phyloP scores from a whole-genome alignment of 1,284 basidiomycete species.

The Boletus smithii region DNA sequence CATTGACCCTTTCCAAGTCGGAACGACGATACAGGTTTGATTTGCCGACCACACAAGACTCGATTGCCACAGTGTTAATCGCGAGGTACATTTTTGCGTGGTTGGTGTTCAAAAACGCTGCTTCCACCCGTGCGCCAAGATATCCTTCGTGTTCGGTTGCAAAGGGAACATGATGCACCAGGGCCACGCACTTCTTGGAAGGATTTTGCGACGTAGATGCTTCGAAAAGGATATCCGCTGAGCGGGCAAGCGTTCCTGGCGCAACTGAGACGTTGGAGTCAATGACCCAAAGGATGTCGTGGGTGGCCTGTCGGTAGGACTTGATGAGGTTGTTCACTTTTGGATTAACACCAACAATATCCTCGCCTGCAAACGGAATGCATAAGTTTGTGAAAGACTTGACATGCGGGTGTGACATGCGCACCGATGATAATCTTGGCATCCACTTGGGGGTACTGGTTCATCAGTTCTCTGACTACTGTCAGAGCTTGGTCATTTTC shows the following conservation, averaged over 20 bases:
- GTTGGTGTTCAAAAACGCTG: conserved; percentile 93
- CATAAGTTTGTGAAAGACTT: conserved; percentile 5
- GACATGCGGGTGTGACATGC: conserved; percentile 26
- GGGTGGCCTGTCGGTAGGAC: conserved; percentile 73
- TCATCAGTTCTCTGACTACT: conserved; percentile 72
- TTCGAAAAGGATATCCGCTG: conserved; percentile 71
- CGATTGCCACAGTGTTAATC: conserved; percentile 83
- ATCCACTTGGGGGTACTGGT: conserved; percentile 71
- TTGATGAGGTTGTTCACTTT: conserved; percentile 96
- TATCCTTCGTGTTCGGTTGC: conserved; percentile 68
- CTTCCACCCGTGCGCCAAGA: conserved; percentile 85
- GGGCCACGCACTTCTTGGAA: conserved; percentile 56
- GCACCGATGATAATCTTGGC: conserved; percentile 75
- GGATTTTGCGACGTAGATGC: conserved; percentile 26
- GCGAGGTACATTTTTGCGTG: conserved; percentile 99
- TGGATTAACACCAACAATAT: conserved; percentile 87
- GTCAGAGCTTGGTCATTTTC: conserved; percentile 78
- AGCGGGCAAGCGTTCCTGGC: conserved; percentile 79
- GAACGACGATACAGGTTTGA: conserved; percentile 92
- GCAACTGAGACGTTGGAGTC: conserved; percentile 89
- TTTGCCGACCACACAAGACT: conserved; percentile 97
- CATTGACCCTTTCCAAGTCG: conserved; percentile 74
- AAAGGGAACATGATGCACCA: conserved; percentile 96
- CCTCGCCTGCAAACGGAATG: conserved; percentile 51
- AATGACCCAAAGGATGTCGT: conserved; percentile 95